Evolutionary conservation across 306 rosid genomes (phyloP), one percentile per base, ranked within the genome.

Genomic region (Vicia faba): DNA sequence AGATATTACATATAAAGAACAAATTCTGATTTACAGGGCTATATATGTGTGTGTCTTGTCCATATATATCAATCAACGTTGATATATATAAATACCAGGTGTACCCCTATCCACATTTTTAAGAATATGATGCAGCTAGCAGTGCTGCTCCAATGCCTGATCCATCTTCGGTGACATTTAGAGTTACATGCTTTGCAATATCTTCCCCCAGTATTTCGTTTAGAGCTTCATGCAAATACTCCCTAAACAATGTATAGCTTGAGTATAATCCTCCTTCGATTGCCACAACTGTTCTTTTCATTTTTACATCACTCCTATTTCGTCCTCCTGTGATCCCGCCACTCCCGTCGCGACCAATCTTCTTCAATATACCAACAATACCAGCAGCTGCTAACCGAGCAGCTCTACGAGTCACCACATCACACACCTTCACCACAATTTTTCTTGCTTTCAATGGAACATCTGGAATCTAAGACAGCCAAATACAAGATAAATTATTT

Each of bases 341-440:
- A 35, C 90, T 87, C 16, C 97, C 96, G 2, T 89, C 98, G 56
- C 93, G 78, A 19, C 98, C 96, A 0, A 89, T 89, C 88, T 92
- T 92, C 82, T 92, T 92, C 79, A 92, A 74, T 80, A 89, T 89
- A 26, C 98, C 96, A 14, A 81, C 92, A 5, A 89, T 84, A 8
- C 96, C 96, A 10, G 92, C 95, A 7, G 93, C 98, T n/a, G 96
- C 96, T 74, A 89, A 74, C 45, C 96, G 83, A 14, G 89, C 95
- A 15, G 98, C 98, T 76, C 98, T 83, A 6, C 87, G 84, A 51
- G 93, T 87, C 71, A 92, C 90, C 66, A 87, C 82, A 36, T 89
- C 95, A 3, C 96, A 87, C 58, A 92, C 85, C 79, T 73, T 89
- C 61, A 89, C 95, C 15, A 92, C 78, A 2, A 84, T 81, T 81